phyloP scores from a whole-genome alignment of 192 early-diverging fungal species.

The Spizellomyces punctatus region DNA sequence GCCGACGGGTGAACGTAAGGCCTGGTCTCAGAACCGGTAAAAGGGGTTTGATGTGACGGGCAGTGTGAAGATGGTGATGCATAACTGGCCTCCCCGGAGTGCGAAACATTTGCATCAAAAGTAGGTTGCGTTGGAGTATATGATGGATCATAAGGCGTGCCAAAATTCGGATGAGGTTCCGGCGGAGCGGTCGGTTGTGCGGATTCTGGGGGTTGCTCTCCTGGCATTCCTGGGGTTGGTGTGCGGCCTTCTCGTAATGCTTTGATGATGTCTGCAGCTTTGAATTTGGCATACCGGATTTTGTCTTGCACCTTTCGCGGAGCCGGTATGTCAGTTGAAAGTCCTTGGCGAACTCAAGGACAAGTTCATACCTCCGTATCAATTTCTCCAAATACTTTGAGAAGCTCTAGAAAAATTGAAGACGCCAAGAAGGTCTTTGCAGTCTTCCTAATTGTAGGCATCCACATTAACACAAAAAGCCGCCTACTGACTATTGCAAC shows the following conservation, averaged over 20 bases:
- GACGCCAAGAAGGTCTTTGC: conserved; percentile 85
- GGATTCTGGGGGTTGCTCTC: conserved; percentile 21
- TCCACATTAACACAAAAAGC: not conserved
- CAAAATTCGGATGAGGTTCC: conserved; percentile 31
- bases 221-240: conserved; percentile 55
- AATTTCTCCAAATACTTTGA: conserved; percentile 76
- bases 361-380: conserved; percentile 24
- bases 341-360: not conserved
- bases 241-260: conserved; percentile 81
- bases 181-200: not conserved
- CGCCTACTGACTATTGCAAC: not conserved
- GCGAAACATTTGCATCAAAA: not conserved
- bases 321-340: not conserved
- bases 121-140: conserved; percentile 32
- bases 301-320: conserved; percentile 70
- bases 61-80: too few species aligned
- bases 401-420: conserved; percentile 84
- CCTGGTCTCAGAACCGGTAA: not conserved
- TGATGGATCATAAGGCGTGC: conserved; percentile 29
- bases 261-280: conserved; percentile 92
- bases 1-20: not conserved
- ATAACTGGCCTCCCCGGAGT: not conserved
- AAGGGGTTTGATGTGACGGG: not conserved
- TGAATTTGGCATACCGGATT: conserved; percentile 95
- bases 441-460: conserved; percentile 63